phyloP scores from a whole-genome alignment of 352 stramenopile species.

The Pythium biforme region DNA sequence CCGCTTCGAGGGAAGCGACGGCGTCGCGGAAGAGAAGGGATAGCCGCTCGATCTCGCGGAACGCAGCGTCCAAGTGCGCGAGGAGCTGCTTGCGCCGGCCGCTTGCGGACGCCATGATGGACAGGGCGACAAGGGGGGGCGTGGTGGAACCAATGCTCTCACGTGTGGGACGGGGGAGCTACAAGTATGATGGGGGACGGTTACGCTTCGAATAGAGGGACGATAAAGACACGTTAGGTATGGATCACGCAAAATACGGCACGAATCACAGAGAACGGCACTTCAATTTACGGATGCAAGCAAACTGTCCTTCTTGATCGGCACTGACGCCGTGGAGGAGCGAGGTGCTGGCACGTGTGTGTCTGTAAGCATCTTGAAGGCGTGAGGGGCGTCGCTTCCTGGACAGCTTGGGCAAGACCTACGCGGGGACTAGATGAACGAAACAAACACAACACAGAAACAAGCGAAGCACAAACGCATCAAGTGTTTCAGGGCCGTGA shows the following conservation, averaged over 20 bases:
- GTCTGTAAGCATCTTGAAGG: too few species aligned
- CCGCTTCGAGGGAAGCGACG: conserved; percentile 48
- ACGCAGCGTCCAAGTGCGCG: conserved; percentile 43
- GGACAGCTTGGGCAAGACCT: too few species aligned
- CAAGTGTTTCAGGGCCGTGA: neutral
- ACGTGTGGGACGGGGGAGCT: too few species aligned
- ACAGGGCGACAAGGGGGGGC: neutral
- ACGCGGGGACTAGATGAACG: neutral
- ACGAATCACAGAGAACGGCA: neutral
- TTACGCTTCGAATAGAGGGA: conserved; percentile 17
- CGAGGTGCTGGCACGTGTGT: too few species aligned
- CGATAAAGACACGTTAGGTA: neutral
- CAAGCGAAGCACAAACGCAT: too few species aligned
- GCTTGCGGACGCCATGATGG: conserved; percentile 10
- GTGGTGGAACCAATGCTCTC: neutral
- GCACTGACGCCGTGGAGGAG: too few species aligned
- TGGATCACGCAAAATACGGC: conserved; percentile 11
- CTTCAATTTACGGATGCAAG: neutral
- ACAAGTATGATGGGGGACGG: neutral
- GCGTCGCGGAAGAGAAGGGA: conserved; percentile 31
- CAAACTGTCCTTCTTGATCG: neutral
- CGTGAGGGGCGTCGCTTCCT: too few species aligned
- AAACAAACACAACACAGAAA: neutral
- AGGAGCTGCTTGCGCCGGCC: conserved; percentile 33
- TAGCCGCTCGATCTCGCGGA: conserved; percentile 54